Percentiles rank a stretch among this genome's conserved stretches.
These are phyloP conservation scores for Salix suchowensis DNA, from an alignment of 345 rosid genomes.

Conservation along the genomic window DNA sequence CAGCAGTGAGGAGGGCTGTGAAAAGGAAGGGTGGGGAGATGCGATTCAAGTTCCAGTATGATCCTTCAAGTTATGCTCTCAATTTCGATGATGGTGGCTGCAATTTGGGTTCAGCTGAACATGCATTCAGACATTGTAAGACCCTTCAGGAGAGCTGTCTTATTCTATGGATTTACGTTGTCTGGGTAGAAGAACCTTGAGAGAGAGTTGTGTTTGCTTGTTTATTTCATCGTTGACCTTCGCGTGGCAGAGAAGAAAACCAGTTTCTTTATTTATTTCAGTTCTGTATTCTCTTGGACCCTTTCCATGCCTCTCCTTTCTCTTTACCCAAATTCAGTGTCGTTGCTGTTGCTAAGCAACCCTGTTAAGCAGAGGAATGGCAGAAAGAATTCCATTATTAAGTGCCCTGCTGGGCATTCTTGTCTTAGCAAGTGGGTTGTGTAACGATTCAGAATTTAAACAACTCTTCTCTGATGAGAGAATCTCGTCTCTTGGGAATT, in stretches of 20 bases:
- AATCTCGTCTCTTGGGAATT: too few species aligned
- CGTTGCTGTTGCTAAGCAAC: neutral
- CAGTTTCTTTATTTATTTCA: neutral
- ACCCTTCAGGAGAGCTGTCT: constrained; percentile 10
- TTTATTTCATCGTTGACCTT: neutral
- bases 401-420: neutral
- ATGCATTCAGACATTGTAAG: constrained; percentile 9
- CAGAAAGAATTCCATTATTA: neutral
- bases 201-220: neutral
- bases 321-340: neutral
- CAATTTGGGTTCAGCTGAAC: constrained; percentile 5
- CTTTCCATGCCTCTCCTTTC: neutral
- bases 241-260: neutral
- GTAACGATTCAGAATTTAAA: too few species aligned
- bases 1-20: constrained; percentile 43
- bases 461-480: too few species aligned
- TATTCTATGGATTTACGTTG: constrained; percentile 42
- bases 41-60: constrained; percentile 67
- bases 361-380: neutral
- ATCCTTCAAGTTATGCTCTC: constrained; percentile 74
- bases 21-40: constrained; percentile 25
- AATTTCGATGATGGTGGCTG: constrained; percentile 65
- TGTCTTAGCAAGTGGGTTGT: neutral
- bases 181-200: constrained; percentile 25
- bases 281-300: neutral